phyloP scores from a whole-genome alignment of 208 protist species.

The Spironucleus salmonicida region DNA sequence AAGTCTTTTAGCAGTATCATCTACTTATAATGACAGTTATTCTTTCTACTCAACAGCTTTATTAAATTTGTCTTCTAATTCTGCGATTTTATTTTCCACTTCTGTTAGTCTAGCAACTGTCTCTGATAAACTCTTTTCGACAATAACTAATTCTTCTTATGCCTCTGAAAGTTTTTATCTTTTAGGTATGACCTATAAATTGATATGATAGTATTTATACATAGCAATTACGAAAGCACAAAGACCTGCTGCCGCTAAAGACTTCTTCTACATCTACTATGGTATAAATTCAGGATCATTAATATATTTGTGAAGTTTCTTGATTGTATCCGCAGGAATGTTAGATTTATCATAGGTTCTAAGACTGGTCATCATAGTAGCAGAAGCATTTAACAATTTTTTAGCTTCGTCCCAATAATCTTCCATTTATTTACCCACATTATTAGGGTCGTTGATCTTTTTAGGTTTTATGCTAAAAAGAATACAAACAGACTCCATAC shows the following conservation, averaged over 20 bases:
- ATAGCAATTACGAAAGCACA: constrained; percentile 89
- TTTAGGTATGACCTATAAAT: constrained; percentile 89
- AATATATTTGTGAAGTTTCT: constrained; percentile 62
- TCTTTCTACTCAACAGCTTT: constrained; percentile 70
- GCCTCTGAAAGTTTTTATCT: constrained; percentile 67
- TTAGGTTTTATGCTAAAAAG: constrained; percentile 68
- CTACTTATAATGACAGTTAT: constrained; percentile 68
- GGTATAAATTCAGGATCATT: constrained; percentile 66
- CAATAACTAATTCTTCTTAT: constrained; percentile 50
- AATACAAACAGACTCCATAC: constrained; percentile 66
- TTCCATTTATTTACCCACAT: constrained; percentile 49
- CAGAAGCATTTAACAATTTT: constrained; percentile 57
- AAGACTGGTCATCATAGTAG: constrained; percentile 51
- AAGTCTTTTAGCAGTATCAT: constrained; percentile 72
- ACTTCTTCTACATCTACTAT: constrained; percentile 61
- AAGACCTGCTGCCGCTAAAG: constrained; percentile 65
- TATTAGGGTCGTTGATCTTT: constrained; percentile 63
- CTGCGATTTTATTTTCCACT: constrained; percentile 67
- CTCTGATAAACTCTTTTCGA: constrained; percentile 66
- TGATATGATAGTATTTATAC: constrained; percentile 82
- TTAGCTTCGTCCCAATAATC: constrained; percentile 78
- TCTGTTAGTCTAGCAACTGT: constrained; percentile 65
- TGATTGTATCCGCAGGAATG: constrained; percentile 46
- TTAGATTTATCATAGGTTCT: constrained; percentile 26
- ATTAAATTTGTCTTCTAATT: constrained; percentile 70